Conservation (phyloP, 2,329 filamentous ascomycete species). For the Parasarocladium wereldwijsianum region DNA sequence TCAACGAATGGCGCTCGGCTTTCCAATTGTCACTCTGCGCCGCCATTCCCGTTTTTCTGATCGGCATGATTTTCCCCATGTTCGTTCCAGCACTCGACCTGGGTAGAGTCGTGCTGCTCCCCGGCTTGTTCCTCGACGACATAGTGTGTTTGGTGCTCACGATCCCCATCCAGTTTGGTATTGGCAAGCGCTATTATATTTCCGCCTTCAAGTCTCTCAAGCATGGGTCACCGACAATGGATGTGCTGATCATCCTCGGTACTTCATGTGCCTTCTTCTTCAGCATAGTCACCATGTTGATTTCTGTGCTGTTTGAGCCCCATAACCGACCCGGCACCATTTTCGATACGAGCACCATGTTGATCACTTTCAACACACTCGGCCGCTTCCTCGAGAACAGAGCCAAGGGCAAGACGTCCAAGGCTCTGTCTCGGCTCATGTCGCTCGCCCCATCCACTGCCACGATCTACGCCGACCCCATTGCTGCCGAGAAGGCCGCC, state of each 20-base stretch:
- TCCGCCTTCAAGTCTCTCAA: slow-evolving; percentile 89
- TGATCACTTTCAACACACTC: slow-evolving; percentile 88
- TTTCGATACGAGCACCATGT: slow-evolving; percentile 96
- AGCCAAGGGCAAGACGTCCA: slow-evolving; percentile 92
- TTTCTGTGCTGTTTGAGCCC: slow-evolving; percentile 61
- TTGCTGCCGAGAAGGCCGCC: slow-evolving; percentile 80
- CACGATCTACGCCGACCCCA: slow-evolving; percentile 88
- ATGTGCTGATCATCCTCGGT: slow-evolving; percentile 84
- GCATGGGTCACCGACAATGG: slow-evolving; percentile 91
- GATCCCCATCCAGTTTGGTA: slow-evolving; percentile 88
- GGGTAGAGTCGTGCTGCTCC: slow-evolving; percentile 49
- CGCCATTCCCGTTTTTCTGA: slow-evolving; percentile 77
- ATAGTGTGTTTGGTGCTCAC: slow-evolving; percentile 72
- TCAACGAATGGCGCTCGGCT: slow-evolving; percentile 77
- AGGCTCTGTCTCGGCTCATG: slow-evolving; percentile 86
- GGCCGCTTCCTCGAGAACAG: slow-evolving; percentile 86
- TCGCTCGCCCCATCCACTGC: slow-evolving; percentile 92
- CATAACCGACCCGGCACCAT: slow-evolving; percentile 75
- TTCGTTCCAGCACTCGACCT: slow-evolving; percentile 61
- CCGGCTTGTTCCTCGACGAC: slow-evolving; percentile 79
- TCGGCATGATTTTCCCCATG: slow-evolving; percentile 94
- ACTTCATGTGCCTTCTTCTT: slow-evolving; percentile 96
- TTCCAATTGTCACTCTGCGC: slow-evolving; percentile 69
- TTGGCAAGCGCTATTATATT: slow-evolving; percentile 85
- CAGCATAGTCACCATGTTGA: slow-evolving; percentile 72